Evolutionary conservation across 1,284 basidiomycete genomes (phyloP).

Genomic region (Anthracocystis walkeri): DNA sequence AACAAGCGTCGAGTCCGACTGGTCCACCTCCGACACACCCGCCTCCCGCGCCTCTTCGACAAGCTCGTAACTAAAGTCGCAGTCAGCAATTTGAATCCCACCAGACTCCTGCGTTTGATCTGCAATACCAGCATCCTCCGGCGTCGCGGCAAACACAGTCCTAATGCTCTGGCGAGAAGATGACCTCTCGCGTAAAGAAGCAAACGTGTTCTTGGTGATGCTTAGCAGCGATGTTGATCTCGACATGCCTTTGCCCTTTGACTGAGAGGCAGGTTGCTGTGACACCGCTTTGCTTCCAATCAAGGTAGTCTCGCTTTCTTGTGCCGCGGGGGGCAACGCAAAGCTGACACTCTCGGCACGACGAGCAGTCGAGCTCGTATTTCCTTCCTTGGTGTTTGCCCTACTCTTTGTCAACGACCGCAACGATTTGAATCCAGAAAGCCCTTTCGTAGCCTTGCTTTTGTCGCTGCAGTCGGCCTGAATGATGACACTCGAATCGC

Average conservation of each 20-base stretch:
- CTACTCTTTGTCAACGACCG: slow-evolving; percentile 11
- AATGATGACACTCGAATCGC: background rate
- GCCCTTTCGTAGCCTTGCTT: slow-evolving; percentile 6
- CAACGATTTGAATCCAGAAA: slow-evolving; percentile 28
- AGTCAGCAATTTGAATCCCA: slow-evolving; percentile 4
- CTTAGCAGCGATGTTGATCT: slow-evolving; percentile 29
- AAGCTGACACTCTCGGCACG: background rate
- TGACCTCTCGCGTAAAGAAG: slow-evolving; percentile 16
- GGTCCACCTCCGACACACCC: background rate
- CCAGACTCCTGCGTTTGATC: background rate
- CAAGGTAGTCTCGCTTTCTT: background rate
- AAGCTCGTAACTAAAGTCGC: slow-evolving; percentile 43
- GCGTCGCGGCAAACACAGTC: background rate
- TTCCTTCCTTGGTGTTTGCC: background rate
- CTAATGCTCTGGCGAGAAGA: slow-evolving; percentile 2
- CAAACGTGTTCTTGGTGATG: slow-evolving; percentile 20
- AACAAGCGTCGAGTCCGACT: background rate
- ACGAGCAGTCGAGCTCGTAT: background rate
- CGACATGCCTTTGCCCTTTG: slow-evolving; percentile 17
- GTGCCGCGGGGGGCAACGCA: background rate
- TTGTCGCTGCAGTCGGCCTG: background rate
- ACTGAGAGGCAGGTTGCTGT: background rate
- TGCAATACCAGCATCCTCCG: background rate
- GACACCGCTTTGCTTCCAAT: background rate
- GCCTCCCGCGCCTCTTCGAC: slow-evolving; percentile 2